Base-by-base conservation (phyloP, 1,284 basidiomycete genomes). In the Trametes sp. region DNA sequence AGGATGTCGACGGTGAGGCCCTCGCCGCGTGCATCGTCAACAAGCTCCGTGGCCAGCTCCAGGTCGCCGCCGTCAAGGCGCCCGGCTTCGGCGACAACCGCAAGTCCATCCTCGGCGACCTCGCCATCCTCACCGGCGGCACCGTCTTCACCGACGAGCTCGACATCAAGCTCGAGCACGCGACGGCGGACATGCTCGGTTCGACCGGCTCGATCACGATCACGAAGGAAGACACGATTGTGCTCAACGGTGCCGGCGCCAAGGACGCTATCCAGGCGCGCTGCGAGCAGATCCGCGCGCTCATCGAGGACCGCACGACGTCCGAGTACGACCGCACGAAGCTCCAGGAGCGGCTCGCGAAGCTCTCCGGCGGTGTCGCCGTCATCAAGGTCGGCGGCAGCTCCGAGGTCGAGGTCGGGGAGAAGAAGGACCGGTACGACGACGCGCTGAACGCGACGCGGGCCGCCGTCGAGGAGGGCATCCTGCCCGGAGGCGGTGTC, bases 391-490 rank as follows among this genome's bases (percentile, higher is more conserved):
- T 98, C 69, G 97, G 97, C 64, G 97, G 97, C 48, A 83, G 89
- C 53, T 90, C 87, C 65, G 97, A 98, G 80, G 96, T 98, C 62
- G 97, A 98, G 81, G 97, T 98, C 67, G 87, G 96, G 19, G 97
- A 99, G 87, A 98, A 98, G 93, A 98, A 98, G 89, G 97, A 98
- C 79, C 87, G 96, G 56, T 98, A 98, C 77, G 97, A 99, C 74
- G 97, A 99, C 76, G 97, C 97, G 7, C 85, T 98, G 62, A 98
- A 98, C 78, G 96, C 96, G 21, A 98, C 97, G 6, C 93, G 97
- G 61, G 97, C 97, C 45, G 97, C 97, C 54, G 97, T 99, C 54
- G 97, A 98, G 81, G 95, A 98, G 78, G 97, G 97, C 75, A 98
- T 98, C 72, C 91, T 98, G 45, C 95, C 96, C 61, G 97, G 97